Percentiles rank a stretch among this genome's conserved stretches.
Conservation (phyloP, 78 protist species). For the Dictyostelium brefeldianum region DNA sequence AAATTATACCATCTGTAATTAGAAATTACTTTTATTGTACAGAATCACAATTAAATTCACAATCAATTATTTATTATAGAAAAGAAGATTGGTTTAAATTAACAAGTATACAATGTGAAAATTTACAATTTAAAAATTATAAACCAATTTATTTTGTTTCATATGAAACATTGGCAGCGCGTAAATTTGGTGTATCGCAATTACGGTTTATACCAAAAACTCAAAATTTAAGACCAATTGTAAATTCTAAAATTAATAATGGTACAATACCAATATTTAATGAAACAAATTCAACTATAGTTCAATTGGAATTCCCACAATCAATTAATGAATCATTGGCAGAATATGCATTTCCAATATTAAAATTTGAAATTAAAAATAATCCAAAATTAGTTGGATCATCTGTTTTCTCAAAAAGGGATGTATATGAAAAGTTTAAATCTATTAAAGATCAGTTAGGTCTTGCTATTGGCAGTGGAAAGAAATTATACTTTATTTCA, state of each 20-base stretch:
- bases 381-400: background rate
- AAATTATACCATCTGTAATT: background rate
- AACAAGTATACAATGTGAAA: background rate
- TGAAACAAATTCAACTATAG: background rate
- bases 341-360: slow-evolving; percentile 5
- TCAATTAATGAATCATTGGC: slow-evolving; percentile 6
- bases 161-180: background rate
- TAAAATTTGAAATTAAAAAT: slow-evolving; percentile 15
- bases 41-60: background rate
- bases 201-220: slow-evolving; percentile 24
- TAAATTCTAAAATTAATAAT: background rate
- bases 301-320: background rate
- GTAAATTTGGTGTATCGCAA: background rate
- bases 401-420: background rate
- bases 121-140: slow-evolving; percentile 7
- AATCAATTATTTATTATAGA: background rate
- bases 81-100: background rate
- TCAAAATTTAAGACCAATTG: background rate
- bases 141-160: background rate
- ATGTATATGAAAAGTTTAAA: background rate
- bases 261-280: background rate
- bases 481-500: background rate
- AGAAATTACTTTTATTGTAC: slow-evolving; percentile 29
- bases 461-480: no score
- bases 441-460: background rate